Evolutionary conservation across 441 rosid species (phyloP), one percentile per base, ranked within the genome.

Genomic region (Biscutella laevigata): DNA sequence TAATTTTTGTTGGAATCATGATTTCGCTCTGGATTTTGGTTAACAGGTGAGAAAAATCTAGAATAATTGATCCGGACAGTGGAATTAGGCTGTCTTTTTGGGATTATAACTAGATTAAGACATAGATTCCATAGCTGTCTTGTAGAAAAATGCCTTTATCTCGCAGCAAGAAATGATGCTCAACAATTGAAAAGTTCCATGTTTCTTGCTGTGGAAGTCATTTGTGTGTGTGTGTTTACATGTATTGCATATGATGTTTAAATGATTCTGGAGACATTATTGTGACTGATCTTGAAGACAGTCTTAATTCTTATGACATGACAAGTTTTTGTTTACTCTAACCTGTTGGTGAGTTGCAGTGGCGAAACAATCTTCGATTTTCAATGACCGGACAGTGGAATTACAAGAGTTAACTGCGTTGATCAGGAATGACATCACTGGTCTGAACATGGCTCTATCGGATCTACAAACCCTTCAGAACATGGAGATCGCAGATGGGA

Each of bases 351-450:
- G 53, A 45, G 36, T 29, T 28, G 67, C 76, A 87, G 94, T 91
- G 82, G 87, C 88, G 0, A 91, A 81, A 57, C 79, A 76, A 68
- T 85, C 98, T 15, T 85, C 95, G 2, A 88, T 88, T 80, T 91
- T 91, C 66, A 75, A 85, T 69, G 98, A 91, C 71, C 88, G 90
- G 2, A 74, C 78, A 4, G 53, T 85, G 42, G 88, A 88, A 44
- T 85, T 91, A 69, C 94, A 91, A 57, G 89, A 91, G 64, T 53
- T 85, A 54, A 91, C 94, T 22, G 80, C 64, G 17, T 57, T 91
- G 78, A 80, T 91, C 50, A 91, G 87, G 80, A 76, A 84, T 43
- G 88, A 88, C 12, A 76, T 87, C 49, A 85, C 88, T 6, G 74
- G 79, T 10, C 64, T 85, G 55, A 88, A 91, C 26, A 59, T 62